Conservation (phyloP, 306 rosid genomes). For the Lathyrus sativus region DNA sequence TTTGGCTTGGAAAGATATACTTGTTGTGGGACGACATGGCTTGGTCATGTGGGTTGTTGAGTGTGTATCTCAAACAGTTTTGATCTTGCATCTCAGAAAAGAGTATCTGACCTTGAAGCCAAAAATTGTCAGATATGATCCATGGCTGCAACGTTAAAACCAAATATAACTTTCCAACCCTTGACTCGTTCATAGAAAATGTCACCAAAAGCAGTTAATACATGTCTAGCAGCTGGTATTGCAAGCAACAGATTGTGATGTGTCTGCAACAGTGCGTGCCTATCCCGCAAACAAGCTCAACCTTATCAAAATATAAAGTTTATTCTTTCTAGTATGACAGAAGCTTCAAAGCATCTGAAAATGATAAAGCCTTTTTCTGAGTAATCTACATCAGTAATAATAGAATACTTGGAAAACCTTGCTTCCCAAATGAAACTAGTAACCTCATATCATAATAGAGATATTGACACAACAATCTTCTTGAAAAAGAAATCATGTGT, state of each 20-base stretch:
- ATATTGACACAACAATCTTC: no score
- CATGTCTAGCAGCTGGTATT: conserved; percentile 74
- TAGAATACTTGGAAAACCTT: no score
- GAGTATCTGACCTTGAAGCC: conserved; percentile 82
- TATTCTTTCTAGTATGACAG: conserved; percentile 81
- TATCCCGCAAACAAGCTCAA: conserved; percentile 86
- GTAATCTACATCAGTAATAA: no score
- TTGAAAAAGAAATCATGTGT: no score
- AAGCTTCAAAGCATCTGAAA: conserved; percentile 86
- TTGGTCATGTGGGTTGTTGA: conserved; percentile 70
- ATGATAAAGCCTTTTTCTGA: conserved; percentile 94
- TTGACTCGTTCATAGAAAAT: conserved; percentile 69
- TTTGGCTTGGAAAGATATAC: no score
- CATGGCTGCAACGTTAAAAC: conserved; percentile 96
- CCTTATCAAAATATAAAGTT: conserved; percentile 86
- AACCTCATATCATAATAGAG: no score
- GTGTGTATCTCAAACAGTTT: conserved; percentile 74
- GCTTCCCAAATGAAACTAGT: no score
- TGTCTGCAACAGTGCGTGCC: conserved; percentile 66
- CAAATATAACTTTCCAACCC: conserved; percentile 85
- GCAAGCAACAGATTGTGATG: conserved; percentile 77
- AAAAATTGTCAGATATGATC: conserved; percentile 90
- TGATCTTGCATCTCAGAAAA: conserved; percentile 71
- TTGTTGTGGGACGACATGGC: no score
- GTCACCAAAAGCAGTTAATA: conserved; percentile 65